Evolutionary conservation across 148 eudicot species (phyloP).

Genomic region (Camellia japonica): DNA sequence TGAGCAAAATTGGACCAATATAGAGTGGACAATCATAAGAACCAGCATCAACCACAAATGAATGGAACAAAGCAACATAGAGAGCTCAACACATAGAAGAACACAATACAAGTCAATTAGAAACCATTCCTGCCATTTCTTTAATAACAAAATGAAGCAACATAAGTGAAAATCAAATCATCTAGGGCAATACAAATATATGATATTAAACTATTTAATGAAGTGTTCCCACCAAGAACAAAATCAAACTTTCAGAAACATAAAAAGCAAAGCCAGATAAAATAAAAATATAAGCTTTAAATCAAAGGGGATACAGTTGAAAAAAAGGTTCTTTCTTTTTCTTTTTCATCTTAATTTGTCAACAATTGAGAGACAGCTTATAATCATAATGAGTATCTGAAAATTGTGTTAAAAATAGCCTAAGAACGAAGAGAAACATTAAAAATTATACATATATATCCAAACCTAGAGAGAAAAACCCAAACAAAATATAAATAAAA

Average conservation of each 20-base stretch:
- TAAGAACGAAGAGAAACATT: neutral
- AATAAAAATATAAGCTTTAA: neutral
- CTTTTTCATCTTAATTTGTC: neutral
- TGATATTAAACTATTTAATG: neutral
- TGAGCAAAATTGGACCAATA: neutral
- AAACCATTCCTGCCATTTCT: neutral
- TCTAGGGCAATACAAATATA: neutral
- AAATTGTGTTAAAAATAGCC: slow-evolving; percentile 4
- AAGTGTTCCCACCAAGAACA: neutral
- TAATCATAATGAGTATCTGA: neutral
- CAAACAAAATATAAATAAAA: neutral
- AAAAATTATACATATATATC: neutral
- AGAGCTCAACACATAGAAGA: neutral
- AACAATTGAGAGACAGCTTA: neutral
- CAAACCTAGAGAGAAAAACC: slow-evolving; percentile 6
- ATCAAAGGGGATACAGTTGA: neutral
- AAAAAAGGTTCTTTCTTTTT: neutral
- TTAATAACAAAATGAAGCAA: neutral
- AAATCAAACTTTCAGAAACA: neutral
- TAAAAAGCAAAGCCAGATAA: neutral
- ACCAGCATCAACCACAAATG: slow-evolving; percentile 1
- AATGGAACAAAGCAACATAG: neutral
- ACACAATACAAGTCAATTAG: neutral
- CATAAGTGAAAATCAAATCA: neutral
- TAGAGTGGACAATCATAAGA: neutral